Evolutionary conservation across 1,284 basidiomycete species (phyloP), one percentile per base, ranked within the genome.

Genomic region (Hemileia vastatrix): DNA sequence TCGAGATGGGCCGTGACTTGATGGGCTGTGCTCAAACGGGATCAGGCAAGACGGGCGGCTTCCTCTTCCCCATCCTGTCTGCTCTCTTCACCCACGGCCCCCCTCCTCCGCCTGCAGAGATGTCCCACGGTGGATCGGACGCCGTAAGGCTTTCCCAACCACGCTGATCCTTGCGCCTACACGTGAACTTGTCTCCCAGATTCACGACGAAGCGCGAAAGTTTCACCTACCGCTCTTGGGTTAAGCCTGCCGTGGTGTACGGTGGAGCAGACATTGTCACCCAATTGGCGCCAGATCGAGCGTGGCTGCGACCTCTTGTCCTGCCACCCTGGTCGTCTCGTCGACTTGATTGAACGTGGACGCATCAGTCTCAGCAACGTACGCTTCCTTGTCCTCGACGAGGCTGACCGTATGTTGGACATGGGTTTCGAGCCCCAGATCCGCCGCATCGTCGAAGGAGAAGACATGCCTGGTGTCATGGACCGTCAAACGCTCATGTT

Each of bases 341-440:
- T 96, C 71, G 94, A 98, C 79, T 81, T 98, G 68, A 95, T 98
- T 71, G 94, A 98, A 80, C 88, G 95, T 74, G 93, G 94, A 43
- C 86, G 90, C 66, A 96, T 98, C 81, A 90, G 87, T 75, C 83
- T 98, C 64, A 84, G 88, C 72, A 97, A 97, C 79, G 87, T 98
- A 78, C 87, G 89, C 72, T 98, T 95, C 79, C 86, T 98, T 58
- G 94, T 98, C 36, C 87, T 98, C 64, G 95, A 98, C 74, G 95
- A 98, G 81, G 95, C 94, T 66, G n/a, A n/a, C n/a, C n/a, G n/a
- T n/a, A n/a, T n/a, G n/a, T n/a, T n/a, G n/a, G n/a, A n/a, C n/a
- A n/a, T 98, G 94, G 94, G 94, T 88, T 98, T 98, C 83, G 94
- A 98, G 80, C 95, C 94, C 65, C 94, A 97, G 79, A 98, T 98